A percentile compares a stretch with the other conserved stretches of the same genome.
phyloP scores from a whole-genome alignment of 805 yeast genomes.

The Kuraishia ogatae region DNA sequence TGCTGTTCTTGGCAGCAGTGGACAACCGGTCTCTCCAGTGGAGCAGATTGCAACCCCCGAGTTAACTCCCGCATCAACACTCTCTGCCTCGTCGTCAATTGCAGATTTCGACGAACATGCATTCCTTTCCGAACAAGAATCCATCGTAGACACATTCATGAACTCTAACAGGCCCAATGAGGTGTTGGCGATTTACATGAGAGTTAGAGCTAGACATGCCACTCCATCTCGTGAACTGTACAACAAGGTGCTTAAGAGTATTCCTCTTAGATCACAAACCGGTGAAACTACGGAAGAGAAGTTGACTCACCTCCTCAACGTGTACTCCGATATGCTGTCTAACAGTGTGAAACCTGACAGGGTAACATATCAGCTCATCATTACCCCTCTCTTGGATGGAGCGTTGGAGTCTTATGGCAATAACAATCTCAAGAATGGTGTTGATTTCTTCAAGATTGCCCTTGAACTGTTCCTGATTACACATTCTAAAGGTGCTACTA shows the following conservation, averaged over 20 bases:
- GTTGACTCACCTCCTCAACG: slow-evolving; percentile 53
- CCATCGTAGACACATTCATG: slow-evolving; percentile 15
- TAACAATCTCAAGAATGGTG: slow-evolving; percentile 29
- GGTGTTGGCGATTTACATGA: slow-evolving; percentile 21
- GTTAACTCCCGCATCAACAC: not conserved
- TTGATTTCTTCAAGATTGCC: slow-evolving; percentile 41
- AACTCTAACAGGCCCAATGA: slow-evolving; percentile 19
- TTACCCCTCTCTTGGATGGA: slow-evolving; percentile 42
- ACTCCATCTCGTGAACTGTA: slow-evolving; percentile 45
- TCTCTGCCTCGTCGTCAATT: not conserved
- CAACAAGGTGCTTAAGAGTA: slow-evolving; percentile 46
- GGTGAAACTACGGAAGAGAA: slow-evolving; percentile 49
- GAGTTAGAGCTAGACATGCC: slow-evolving; percentile 23
- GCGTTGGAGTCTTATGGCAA: slow-evolving; percentile 30
- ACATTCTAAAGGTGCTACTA: not conserved
- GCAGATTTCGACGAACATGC: not conserved
- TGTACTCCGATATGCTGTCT: slow-evolving; percentile 58
- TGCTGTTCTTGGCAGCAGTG: not conserved
- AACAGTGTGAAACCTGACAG: slow-evolving; percentile 46
- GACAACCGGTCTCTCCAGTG: not conserved
- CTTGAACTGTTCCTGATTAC: slow-evolving; percentile 32
- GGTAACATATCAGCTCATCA: slow-evolving; percentile 43
- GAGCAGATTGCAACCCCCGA: not conserved
- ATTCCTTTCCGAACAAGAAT: not conserved
- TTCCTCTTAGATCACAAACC: slow-evolving; percentile 39